A percentile compares a stretch with the other conserved stretches of the same genome.
phyloP scores from a whole-genome alignment of 306 rosid species.

The Sicyos baderoa region DNA sequence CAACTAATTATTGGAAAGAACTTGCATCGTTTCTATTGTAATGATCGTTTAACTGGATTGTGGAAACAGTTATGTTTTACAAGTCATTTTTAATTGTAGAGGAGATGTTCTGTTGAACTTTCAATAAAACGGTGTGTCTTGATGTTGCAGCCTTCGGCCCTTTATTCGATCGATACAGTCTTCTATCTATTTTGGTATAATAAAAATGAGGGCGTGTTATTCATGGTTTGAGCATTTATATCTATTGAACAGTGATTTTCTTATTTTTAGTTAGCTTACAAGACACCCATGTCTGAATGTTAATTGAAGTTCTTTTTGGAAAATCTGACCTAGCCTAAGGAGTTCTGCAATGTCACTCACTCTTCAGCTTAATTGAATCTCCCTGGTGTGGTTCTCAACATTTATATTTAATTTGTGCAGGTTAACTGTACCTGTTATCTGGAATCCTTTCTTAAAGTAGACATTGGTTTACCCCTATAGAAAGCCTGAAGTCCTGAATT shows the following conservation, averaged over 20 bases:
- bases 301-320: background rate
- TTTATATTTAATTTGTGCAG: conserved; percentile 7
- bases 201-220: background rate
- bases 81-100: background rate
- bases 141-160: background rate
- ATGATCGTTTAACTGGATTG: background rate
- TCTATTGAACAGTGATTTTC: background rate
- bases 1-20: background rate
- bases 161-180: background rate
- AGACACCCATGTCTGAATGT: background rate
- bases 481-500: conserved; percentile 1
- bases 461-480: background rate
- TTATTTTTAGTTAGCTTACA: background rate
- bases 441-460: conserved; percentile 10
- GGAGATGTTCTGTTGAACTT: background rate
- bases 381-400: background rate
- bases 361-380: background rate
- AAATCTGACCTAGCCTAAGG: background rate
- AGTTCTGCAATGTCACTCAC: background rate
- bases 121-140: no score
- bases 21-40: background rate
- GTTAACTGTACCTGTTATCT: background rate
- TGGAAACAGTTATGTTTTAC: background rate
- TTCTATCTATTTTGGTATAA: background rate
- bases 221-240: background rate